Percentiles rank a stretch among this genome's conserved stretches.
Evolutionary conservation across 768 basidiomycete genomes (phyloP).

Genomic region (Leucosporidium creatinivorum): DNA sequence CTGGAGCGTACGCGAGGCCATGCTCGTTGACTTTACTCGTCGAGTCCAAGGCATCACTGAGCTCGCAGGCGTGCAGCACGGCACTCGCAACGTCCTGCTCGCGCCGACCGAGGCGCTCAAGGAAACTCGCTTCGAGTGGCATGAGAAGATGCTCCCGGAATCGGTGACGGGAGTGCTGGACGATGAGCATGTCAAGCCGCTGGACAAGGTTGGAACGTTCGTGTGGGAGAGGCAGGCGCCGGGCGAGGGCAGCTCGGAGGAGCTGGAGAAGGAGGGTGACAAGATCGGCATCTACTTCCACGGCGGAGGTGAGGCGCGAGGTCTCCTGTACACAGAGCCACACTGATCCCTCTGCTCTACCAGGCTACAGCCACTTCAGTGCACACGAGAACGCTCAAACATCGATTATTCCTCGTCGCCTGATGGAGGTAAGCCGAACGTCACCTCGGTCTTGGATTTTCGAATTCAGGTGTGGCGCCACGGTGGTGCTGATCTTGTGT

Average conservation of each 20-base stretch:
- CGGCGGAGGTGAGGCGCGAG: constrained; percentile 36
- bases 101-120: constrained; percentile 17
- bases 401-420: constrained; percentile 23
- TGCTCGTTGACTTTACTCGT: constrained; percentile 21
- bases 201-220: constrained; percentile 26
- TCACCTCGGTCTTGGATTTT: no score
- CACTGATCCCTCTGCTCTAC: no score
- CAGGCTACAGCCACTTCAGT: constrained; percentile 18
- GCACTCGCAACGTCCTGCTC: constrained; percentile 9
- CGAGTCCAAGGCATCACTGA: constrained; percentile 28
- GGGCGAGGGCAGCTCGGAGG: neutral
- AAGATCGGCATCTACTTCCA: constrained; percentile 42
- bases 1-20: constrained; percentile 20
- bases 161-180: constrained; percentile 7
- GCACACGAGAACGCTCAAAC: constrained; percentile 25
- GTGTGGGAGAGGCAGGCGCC: constrained; percentile 17
- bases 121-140: constrained; percentile 31
- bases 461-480: no score
- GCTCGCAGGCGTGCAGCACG: constrained; percentile 24
- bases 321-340: neutral
- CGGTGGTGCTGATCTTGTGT: no score
- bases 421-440: constrained; percentile 27
- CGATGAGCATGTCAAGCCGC: constrained; percentile 11
- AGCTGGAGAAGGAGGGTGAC: constrained; percentile 7
- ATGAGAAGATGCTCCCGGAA: constrained; percentile 11